Evolutionary conservation across 257 asterid species (phyloP), one percentile per base, ranked within the genome.

Genomic region (Solanum paucissectum): DNA sequence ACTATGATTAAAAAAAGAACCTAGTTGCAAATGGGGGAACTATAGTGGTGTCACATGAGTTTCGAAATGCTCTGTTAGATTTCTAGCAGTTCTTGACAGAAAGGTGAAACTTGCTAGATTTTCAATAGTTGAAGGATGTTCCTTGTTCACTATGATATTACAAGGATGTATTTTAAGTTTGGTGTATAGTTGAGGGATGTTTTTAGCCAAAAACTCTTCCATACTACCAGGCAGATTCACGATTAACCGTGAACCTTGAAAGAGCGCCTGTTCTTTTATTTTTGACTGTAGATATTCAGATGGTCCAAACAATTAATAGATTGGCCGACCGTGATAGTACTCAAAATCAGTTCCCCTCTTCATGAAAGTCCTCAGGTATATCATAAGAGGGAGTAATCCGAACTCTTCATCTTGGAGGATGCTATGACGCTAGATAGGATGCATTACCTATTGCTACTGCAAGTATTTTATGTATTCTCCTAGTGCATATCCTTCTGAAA

Each of bases 361-460:
- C 68, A 18, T 81, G 69, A 29, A 29, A 81, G 16, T 81, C 69
- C 25, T 81, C 68, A 32, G 29, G 69, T 29, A 81, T 29, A 46
- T 46, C 40, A 81, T 46, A 81, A 81, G 85, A 81, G 85, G 37
- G 18, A 81, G 29, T 81, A 25, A 81, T 81, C 85, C 85, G 18
- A 81, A 81, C 44, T 81, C 85, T 81, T 81, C 85, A 81, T 81
- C 85, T 49, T 81, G 85, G 85, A 81, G 85, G 7, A 81, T 81
- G 68, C 18, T 81, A 29, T 49, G 68, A 27, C 3, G 20, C 29
- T 81, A 44, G 38, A 81, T 29, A 49, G 69, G 69, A 81, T 46
- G 44, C 60, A 49, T 29, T 81, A 25, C n/a, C 25, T 81, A 81
- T 18, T 49, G 42, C 85, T 49, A 49, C 44, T 9, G 68, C 32